Conservation (phyloP, 2,329 filamentous ascomycete genomes). For the Didymella segeticola region DNA sequence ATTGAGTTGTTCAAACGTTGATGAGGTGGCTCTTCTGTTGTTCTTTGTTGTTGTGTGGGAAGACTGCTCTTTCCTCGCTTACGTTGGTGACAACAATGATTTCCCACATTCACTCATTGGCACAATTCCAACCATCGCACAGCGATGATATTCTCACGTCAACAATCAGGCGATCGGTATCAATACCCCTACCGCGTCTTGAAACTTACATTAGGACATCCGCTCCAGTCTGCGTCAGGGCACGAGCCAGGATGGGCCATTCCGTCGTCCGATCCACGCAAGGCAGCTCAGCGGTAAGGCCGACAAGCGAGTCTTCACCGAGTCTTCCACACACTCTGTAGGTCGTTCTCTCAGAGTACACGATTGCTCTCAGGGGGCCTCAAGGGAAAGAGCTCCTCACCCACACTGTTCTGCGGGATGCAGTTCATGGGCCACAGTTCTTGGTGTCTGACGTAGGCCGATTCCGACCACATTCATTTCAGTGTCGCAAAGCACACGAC, state of each 20-base stretch:
- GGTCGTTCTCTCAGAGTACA: neutral
- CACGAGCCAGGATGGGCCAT: neutral
- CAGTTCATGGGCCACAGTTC: too few relatives aligned
- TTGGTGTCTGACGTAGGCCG: too few relatives aligned
- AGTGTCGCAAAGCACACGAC: neutral
- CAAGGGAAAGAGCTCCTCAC: too few relatives aligned
- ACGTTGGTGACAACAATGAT: neutral
- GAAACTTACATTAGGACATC: too few relatives aligned
- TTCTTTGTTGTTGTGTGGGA: neutral
- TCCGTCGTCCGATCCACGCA: neutral
- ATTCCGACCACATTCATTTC: neutral
- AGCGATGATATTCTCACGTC: too few relatives aligned
- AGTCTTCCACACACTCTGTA: neutral
- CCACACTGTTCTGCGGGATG: too few relatives aligned
- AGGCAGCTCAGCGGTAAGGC: neutral
- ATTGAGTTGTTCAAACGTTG: too few relatives aligned
- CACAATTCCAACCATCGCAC: neutral
- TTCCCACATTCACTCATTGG: neutral
- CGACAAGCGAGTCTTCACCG: neutral
- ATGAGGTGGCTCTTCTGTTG: neutral
- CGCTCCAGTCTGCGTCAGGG: constrained; percentile 10
- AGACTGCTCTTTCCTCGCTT: neutral
- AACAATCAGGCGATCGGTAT: too few relatives aligned
- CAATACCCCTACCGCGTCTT: too few relatives aligned
- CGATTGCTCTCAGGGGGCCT: neutral